phyloP scores from a whole-genome alignment of 2,329 filamentous ascomycete species.

The Cercospora citrullina region DNA sequence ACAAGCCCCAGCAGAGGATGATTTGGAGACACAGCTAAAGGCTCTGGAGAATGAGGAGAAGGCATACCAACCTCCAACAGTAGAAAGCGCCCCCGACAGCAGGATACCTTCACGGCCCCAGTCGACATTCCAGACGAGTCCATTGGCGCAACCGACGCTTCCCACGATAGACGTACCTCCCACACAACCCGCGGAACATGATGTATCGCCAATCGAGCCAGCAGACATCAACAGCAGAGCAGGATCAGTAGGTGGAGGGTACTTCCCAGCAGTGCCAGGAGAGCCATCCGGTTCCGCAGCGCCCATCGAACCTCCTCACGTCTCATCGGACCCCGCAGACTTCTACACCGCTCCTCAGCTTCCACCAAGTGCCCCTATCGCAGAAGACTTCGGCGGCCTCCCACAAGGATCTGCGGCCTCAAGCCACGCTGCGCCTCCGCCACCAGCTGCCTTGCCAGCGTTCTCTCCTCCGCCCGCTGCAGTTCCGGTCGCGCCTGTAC shows the following conservation, averaged over 20 bases:
- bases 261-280: conserved; percentile 57
- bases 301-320: not conserved
- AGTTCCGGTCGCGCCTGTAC: conserved; percentile 18
- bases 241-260: conserved; percentile 57
- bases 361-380: conserved; percentile 16
- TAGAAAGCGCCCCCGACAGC: conserved; percentile 63
- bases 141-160: conserved; percentile 50
- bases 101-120: conserved; percentile 45
- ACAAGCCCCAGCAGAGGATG: conserved; percentile 25
- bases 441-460: conserved; percentile 12
- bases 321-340: conserved; percentile 23
- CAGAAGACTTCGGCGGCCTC: conserved; percentile 15
- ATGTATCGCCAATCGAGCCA: conserved; percentile 56
- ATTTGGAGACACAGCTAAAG: conserved; percentile 33
- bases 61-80: conserved; percentile 51
- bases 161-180: conserved; percentile 9
- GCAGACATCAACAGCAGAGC: conserved; percentile 41
- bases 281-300: conserved; percentile 32
- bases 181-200: conserved; percentile 29
- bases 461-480: conserved; percentile 25
- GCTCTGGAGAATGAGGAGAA: conserved; percentile 31
- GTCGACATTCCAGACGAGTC: conserved; percentile 28
- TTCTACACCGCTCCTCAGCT: conserved; percentile 26
- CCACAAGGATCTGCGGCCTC: conserved; percentile 17
- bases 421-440: conserved; percentile 18